A percentile compares a stretch with the other conserved stretches of the same genome.
phyloP scores from a whole-genome alignment of 1,284 basidiomycete genomes.

The Apiotrichum laibachii region DNA sequence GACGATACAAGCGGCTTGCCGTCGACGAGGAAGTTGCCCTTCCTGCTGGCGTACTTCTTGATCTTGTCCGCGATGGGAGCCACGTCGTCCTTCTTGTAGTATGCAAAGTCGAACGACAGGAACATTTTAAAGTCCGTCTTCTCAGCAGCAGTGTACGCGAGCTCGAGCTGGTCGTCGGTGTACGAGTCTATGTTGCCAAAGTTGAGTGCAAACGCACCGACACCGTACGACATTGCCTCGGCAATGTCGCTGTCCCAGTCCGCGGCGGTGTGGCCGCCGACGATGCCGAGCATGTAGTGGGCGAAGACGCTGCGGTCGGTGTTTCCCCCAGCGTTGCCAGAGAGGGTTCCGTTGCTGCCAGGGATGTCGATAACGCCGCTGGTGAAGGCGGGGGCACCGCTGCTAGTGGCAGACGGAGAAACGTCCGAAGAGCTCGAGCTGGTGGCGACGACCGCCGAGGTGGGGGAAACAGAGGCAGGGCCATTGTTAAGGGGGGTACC shows the following conservation, averaged over 20 bases:
- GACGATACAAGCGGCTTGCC: constrained; percentile 46
- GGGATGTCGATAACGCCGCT: no score
- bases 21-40: constrained; percentile 39
- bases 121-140: constrained; percentile 42
- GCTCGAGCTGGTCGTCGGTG: constrained; percentile 39
- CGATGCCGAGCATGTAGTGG: constrained; percentile 66
- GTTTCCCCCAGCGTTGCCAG: not conserved
- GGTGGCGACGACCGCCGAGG: no score
- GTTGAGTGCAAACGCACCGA: constrained; percentile 49
- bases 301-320: constrained; percentile 44
- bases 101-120: constrained; percentile 52
- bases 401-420: no score
- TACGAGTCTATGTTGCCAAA: constrained; percentile 43
- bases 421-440: no score
- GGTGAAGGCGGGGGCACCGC: no score
- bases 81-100: constrained; percentile 32
- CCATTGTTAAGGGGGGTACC: no score
- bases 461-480: no score
- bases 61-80: constrained; percentile 23
- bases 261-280: constrained; percentile 55
- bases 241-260: constrained; percentile 45
- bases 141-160: constrained; percentile 43
- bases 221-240: constrained; percentile 41
- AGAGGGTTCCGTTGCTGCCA: not conserved
- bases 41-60: constrained; percentile 29